A percentile compares a stretch with the other conserved stretches of the same genome.
Evolutionary conservation across 1,284 basidiomycete genomes (phyloP).

Genomic region (Naganishia albida): DNA sequence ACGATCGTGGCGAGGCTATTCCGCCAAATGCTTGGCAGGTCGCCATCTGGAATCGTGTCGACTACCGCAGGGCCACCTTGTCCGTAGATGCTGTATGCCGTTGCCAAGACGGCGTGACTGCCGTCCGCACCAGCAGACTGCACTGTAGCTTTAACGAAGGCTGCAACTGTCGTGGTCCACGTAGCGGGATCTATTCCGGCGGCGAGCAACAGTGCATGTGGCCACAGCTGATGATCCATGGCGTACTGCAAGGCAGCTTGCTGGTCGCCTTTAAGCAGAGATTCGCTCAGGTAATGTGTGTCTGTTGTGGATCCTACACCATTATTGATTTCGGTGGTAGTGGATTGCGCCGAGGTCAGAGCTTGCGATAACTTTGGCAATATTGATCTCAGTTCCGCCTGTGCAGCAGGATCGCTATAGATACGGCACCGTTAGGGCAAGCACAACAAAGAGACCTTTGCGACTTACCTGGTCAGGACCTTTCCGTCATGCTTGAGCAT

Average conservation of each 20-base stretch:
- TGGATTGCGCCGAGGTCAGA: constrained; percentile 31
- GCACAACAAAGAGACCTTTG: background rate
- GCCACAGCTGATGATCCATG: constrained; percentile 84
- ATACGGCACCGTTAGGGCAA: background rate
- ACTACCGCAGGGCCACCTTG: constrained; percentile 59
- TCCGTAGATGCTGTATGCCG: constrained; percentile 82
- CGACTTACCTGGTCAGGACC: constrained; percentile 72
- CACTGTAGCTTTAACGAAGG: constrained; percentile 66
- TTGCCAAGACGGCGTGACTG: constrained; percentile 63
- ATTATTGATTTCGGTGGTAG: background rate
- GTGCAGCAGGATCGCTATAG: constrained; percentile 53
- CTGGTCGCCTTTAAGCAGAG: constrained; percentile 79
- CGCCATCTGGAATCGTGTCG: constrained; percentile 57
- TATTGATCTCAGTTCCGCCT: constrained; percentile 64
- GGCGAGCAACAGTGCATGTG: constrained; percentile 93
- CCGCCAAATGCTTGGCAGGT: constrained; percentile 61
- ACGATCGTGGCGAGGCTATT: constrained; percentile 84
- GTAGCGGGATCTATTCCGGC: constrained; percentile 89
- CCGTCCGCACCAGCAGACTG: constrained; percentile 36
- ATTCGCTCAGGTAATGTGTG: constrained; percentile 63
- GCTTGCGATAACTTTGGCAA: constrained; percentile 60
- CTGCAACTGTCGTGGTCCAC: constrained; percentile 85
- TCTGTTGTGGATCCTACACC: constrained; percentile 9
- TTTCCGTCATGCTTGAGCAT: constrained; percentile 85
- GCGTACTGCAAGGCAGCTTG: constrained; percentile 86